Percentiles rank a stretch among this genome's conserved stretches.
Conservation (phyloP, 768 basidiomycete species). For the Boletus rubescentipes region DNA sequence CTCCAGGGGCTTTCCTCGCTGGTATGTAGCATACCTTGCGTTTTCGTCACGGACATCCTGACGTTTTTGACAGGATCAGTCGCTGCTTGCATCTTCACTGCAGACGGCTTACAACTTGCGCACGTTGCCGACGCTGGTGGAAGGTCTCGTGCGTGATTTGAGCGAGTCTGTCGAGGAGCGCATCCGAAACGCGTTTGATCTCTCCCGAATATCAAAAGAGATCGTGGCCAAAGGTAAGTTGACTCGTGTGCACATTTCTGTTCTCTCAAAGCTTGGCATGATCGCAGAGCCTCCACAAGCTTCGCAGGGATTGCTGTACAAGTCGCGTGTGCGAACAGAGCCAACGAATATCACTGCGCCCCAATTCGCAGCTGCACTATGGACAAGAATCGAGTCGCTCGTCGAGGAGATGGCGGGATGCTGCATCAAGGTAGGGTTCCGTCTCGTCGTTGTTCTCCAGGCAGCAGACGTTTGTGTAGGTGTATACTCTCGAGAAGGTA, state of each 20-base stretch:
- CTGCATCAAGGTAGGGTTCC: constrained; percentile 73
- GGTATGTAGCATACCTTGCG: constrained; percentile 43
- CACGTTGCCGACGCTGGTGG: constrained; percentile 79
- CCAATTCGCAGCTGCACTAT: constrained; percentile 69
- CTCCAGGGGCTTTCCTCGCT: constrained; percentile 71
- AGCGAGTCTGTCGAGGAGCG: constrained; percentile 81
- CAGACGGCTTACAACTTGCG: constrained; percentile 95
- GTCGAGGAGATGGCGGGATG: constrained; percentile 84
- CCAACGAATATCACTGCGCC: constrained; percentile 87
- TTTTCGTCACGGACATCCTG: neutral
- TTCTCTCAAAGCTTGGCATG: neutral
- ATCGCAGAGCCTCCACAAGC: constrained; percentile 21
- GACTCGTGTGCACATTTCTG: neutral
- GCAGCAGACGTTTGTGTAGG: constrained; percentile 42
- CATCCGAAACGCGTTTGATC: constrained; percentile 82
- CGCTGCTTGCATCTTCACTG: constrained; percentile 86
- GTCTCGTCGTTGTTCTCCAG: too few species aligned
- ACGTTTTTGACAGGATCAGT: constrained; percentile 65
- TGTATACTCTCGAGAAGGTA: constrained; percentile 94
- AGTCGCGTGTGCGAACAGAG: constrained; percentile 84
- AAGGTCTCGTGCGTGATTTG: constrained; percentile 73
- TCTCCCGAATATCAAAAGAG: constrained; percentile 83
- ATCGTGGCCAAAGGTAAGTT: constrained; percentile 70
- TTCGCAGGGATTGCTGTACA: constrained; percentile 57
- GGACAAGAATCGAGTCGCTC: constrained; percentile 66